Conservation (phyloP, 495 filamentous ascomycete genomes). For the Diplogelasinospora grovesii region DNA sequence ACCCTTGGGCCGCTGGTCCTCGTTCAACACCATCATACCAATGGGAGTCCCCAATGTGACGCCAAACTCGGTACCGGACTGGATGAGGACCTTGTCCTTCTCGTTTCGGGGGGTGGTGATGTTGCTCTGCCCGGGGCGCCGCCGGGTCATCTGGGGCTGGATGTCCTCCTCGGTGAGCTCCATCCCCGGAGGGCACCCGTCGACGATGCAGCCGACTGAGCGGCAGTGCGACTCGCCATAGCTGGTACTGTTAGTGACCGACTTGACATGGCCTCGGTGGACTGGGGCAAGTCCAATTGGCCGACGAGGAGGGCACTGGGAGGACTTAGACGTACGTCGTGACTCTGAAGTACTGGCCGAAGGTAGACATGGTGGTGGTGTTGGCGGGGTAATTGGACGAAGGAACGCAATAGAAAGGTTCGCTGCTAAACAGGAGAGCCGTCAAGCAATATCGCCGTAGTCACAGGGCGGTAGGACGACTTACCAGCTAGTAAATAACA, state of each 20-base stretch:
- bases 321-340: conserved; percentile 59
- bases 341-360: conserved; percentile 76
- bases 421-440: too few species aligned
- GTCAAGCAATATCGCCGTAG: too few species aligned
- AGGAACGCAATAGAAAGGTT: too few species aligned
- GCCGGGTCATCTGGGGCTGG: conserved; percentile 88
- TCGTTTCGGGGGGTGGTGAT: conserved; percentile 92
- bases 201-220: conserved; percentile 86
- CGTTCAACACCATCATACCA: conserved; percentile 77
- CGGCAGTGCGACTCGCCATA: conserved; percentile 88
- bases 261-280: too few species aligned
- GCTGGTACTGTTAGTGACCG: too few species aligned
- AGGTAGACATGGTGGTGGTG: conserved; percentile 67
- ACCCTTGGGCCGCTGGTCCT: conserved; percentile 82
- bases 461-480: too few species aligned
- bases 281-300: too few species aligned
- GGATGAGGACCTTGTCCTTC: conserved; percentile 85
- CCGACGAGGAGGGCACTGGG: not conserved
- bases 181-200: conserved; percentile 85
- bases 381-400: not conserved
- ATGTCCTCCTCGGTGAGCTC: conserved; percentile 82
- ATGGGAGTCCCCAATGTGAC: conserved; percentile 91
- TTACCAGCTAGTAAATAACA: too few species aligned
- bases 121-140: conserved; percentile 82
- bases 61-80: conserved; percentile 90